Percentiles rank a stretch among this genome's conserved stretches.
phyloP scores from a whole-genome alignment of 805 yeast genomes.

The Priceomyces carsonii region DNA sequence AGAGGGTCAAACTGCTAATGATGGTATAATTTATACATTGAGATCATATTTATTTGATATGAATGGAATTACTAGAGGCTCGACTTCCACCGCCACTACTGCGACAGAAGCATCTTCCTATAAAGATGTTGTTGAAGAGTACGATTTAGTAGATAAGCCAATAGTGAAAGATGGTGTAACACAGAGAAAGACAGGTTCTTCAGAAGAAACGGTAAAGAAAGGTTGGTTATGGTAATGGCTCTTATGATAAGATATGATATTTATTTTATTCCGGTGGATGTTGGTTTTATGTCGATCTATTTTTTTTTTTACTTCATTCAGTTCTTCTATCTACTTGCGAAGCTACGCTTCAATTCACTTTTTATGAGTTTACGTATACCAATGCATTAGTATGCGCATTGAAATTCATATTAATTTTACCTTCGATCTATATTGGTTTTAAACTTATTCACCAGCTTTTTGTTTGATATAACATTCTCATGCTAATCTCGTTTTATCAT shows the following conservation, averaged over 20 bases:
- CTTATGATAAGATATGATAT: constrained; percentile 4
- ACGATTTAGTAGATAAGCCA: constrained; percentile 45
- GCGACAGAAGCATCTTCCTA: constrained; percentile 7
- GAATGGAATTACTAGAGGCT: neutral
- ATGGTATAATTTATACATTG: neutral
- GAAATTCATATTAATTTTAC: too few species aligned
- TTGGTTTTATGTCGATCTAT: constrained; percentile 1
- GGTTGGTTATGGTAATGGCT: constrained; percentile 24
- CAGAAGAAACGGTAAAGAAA: constrained; percentile 8
- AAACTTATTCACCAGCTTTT: too few species aligned
- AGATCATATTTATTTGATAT: constrained; percentile 3
- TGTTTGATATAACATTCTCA: too few species aligned
- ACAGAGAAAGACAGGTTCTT: constrained; percentile 6
- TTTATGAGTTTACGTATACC: too few species aligned
- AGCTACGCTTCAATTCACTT: too few species aligned
- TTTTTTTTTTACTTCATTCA: constrained; percentile 3
- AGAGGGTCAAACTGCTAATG: too few species aligned
- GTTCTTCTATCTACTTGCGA: neutral
- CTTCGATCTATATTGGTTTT: too few species aligned
- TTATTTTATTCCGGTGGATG: constrained; percentile 4
- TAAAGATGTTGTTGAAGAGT: constrained; percentile 29
- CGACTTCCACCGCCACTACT: neutral
- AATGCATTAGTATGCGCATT: too few species aligned
- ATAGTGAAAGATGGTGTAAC: constrained; percentile 6
- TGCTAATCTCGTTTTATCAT: too few species aligned